Evolutionary conservation across 2,329 filamentous ascomycete genomes (phyloP), one percentile per base, ranked within the genome.

Genomic region (Fusarium napiforme): DNA sequence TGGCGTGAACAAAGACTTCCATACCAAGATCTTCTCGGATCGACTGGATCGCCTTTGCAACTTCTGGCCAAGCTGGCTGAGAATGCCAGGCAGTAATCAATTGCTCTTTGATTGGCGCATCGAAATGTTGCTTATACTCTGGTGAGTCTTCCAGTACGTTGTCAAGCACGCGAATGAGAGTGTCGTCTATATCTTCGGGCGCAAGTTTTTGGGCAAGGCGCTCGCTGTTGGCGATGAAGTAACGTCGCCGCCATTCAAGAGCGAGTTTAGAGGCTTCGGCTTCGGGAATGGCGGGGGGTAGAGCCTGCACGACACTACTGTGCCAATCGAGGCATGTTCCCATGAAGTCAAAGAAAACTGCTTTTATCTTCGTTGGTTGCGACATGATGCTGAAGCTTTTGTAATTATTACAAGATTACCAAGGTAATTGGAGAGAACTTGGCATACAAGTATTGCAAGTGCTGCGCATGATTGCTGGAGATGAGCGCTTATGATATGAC

Each of bases 281-380:
- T 26, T 75, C 39, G 11, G 81, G 63, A 30, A 86, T 79, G 0
- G 76, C 69, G 5, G 71, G 12, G 4, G 84, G 85, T 5, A 85
- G 74, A 7, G 80, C 75, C 23, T 75, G 34, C n/a, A 81, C 70
- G 15, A 84, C 80, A 42, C 81, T 81, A 52, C 75, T 78, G 67
- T 89, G 86, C 87, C 86, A 89, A 76, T 90, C 83, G 7, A 87
- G 85, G 69, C 87, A 89, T 32, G 87, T 89, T 30, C 88, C 87
- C 87, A 89, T 89, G 74, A 89, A 86, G 79, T 89, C 86, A 78
- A 89, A 89, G 71, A 88, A 85, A 46, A 88, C 80, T 7, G 85
- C 86, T 76, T 84, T 87, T 64, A 84, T 80, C 5, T 52, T 67
- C 21, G 37, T 34, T 39, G 36, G 23, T 9, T 53, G 57, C 8